Percentiles rank a stretch among this genome's conserved stretches.
Evolutionary conservation across 2,329 filamentous ascomycete genomes (phyloP).

Genomic region (Septoria petroselini): DNA sequence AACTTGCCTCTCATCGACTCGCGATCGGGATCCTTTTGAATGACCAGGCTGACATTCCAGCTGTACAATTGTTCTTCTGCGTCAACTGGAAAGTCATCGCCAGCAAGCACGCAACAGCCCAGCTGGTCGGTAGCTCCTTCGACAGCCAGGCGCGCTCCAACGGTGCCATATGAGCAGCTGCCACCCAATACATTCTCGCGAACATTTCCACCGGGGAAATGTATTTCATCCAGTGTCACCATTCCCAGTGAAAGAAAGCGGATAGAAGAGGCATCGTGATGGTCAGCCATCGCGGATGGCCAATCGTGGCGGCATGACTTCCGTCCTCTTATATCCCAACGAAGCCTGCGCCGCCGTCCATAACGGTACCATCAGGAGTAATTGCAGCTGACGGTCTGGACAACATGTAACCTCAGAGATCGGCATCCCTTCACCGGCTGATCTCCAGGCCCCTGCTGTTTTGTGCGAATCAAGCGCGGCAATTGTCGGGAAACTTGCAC

Average conservation of each 20-base stretch:
- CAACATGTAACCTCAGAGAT: background rate
- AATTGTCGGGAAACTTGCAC: background rate
- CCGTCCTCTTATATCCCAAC: background rate
- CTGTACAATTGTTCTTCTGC: constrained; percentile 6
- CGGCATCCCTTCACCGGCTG: background rate
- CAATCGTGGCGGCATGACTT: background rate
- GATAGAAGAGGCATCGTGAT: constrained; percentile 4
- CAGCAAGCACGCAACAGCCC: constrained; percentile 15
- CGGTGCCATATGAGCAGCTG: constrained; percentile 12
- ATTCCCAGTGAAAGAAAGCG: constrained; percentile 15
- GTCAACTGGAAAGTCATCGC: constrained; percentile 18
- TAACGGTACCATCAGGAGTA: background rate
- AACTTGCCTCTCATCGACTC: constrained; percentile 17
- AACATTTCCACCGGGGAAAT: constrained; percentile 11
- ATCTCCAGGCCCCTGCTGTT: background rate
- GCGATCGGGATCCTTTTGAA: constrained; percentile 2
- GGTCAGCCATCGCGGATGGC: constrained; percentile 14
- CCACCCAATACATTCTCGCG: constrained; percentile 16
- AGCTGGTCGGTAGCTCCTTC: constrained; percentile 2
- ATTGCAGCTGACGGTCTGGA: background rate
- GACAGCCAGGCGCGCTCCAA: constrained; percentile 16
- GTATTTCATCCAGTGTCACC: constrained; percentile 20
- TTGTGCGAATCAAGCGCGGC: background rate
- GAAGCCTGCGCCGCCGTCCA: background rate
- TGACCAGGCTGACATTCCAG: constrained; percentile 15